Evolutionary conservation across 2,329 filamentous ascomycete genomes (phyloP).

Genomic region (Dothistroma septosporum): DNA sequence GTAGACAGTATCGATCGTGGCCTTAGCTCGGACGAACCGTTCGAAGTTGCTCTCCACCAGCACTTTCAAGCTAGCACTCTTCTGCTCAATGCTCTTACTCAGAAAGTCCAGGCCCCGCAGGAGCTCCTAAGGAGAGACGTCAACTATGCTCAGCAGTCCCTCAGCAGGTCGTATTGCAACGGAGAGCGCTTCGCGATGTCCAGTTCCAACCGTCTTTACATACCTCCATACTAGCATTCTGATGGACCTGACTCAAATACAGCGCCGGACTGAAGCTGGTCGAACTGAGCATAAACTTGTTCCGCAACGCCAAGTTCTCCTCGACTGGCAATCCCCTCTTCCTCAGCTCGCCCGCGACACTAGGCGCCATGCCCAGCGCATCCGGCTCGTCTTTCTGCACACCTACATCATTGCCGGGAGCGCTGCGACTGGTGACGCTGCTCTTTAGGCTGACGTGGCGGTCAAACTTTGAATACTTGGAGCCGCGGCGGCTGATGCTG

Average conservation of each 20-base stretch:
- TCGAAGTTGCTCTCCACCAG: conserved; percentile 98
- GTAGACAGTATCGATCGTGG: conserved; percentile 97
- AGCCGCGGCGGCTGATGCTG: conserved; percentile 10
- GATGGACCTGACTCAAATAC: conserved; percentile 89
- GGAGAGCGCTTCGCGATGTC: no score
- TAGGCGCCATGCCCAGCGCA: conserved; percentile 81
- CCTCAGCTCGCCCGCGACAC: conserved; percentile 76
- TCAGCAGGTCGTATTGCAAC: no score
- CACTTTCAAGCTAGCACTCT: conserved; percentile 92
- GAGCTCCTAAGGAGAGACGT: conserved; percentile 47
- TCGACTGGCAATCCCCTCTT: conserved; percentile 75
- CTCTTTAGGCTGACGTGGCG: conserved; percentile 65
- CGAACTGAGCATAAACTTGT: conserved; percentile 90
- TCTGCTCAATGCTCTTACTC: conserved; percentile 91
- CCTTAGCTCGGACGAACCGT: conserved; percentile 93
- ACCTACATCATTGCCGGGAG: conserved; percentile 64
- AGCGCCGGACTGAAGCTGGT: conserved; percentile 90
- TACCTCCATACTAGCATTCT: conserved; percentile 70
- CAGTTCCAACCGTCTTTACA: neutral
- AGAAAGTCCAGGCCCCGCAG: conserved; percentile 79
- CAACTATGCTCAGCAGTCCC: no score
- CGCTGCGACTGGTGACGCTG: conserved; percentile 47
- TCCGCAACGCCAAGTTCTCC: conserved; percentile 67
- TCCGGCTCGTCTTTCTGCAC: conserved; percentile 91
- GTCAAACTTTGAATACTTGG: conserved; percentile 75